Percentiles rank a stretch among this genome's conserved stretches.
These are phyloP conservation scores for Phytopythium cucurbitacearum DNA, from an alignment of 352 stramenopile genomes.

Conservation along the genomic window DNA sequence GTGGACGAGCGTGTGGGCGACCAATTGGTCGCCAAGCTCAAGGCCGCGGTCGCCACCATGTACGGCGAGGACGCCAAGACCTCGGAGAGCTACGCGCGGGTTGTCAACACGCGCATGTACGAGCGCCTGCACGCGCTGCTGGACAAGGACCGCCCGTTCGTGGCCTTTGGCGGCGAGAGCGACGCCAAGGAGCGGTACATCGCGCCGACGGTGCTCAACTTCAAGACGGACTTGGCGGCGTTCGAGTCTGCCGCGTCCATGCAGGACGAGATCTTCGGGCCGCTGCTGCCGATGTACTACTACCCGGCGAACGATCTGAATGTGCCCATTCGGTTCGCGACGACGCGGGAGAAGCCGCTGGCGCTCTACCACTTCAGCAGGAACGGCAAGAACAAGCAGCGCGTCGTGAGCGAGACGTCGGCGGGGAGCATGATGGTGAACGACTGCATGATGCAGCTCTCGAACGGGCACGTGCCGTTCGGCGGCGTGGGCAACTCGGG, in stretches of 20 bases:
- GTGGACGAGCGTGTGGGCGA: conserved; percentile 82
- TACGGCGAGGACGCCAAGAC: conserved; percentile 38
- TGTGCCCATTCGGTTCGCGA: conserved; percentile 31
- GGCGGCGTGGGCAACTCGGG: conserved; percentile 78
- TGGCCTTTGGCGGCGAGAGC: conserved; percentile 51
- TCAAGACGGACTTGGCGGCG: conserved; percentile 47
- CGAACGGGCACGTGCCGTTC: conserved; percentile 68
- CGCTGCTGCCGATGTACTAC: conserved; percentile 91
- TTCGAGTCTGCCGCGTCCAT: conserved; percentile 62
- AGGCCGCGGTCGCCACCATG: conserved; percentile 31
- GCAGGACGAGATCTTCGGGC: conserved; percentile 95
- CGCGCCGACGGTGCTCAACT: conserved; percentile 84
- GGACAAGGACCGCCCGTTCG: conserved; percentile 37
- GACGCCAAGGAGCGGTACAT: conserved; percentile 79
- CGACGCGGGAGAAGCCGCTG: conserved; percentile 65
- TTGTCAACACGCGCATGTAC: conserved; percentile 77
- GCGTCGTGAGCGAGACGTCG: conserved; percentile 42
- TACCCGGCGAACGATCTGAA: conserved; percentile 33
- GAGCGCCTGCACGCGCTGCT: conserved; percentile 31
- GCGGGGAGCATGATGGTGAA: conserved; percentile 72
- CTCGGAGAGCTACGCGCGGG: conserved; percentile 44
- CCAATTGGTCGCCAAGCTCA: conserved; percentile 36
- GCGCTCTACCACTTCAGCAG: conserved; percentile 84
- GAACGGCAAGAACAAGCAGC: conserved; percentile 27
- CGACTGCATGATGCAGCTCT: conserved; percentile 76